phyloP scores from a whole-genome alignment of 192 early-diverging fungal genomes.

The Backusella australiensis region DNA sequence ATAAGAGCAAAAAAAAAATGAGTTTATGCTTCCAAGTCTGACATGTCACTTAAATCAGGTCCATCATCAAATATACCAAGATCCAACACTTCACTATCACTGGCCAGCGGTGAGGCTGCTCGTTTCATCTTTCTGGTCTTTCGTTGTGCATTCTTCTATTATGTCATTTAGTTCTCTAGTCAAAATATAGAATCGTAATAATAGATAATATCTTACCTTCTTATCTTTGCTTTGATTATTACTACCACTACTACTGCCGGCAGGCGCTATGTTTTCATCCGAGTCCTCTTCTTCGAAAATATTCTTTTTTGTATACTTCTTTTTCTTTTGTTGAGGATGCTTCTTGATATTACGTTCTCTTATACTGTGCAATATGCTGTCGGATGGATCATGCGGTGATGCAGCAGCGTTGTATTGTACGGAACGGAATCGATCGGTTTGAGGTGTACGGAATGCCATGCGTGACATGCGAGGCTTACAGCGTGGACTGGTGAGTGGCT shows the following conservation, averaged over 20 bases:
- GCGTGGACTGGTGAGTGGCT: slow-evolving; percentile 17
- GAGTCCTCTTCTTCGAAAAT: background rate
- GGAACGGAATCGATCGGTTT: slow-evolving; percentile 3
- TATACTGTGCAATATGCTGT: slow-evolving; percentile 5
- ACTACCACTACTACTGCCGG: background rate
- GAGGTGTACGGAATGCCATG: slow-evolving; percentile 21
- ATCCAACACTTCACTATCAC: slow-evolving; percentile 15
- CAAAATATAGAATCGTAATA: background rate
- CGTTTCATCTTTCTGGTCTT: background rate
- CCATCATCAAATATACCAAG: slow-evolving; percentile 31
- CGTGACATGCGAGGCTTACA: background rate
- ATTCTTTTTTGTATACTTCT: background rate
- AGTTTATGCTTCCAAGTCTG: slow-evolving; percentile 15
- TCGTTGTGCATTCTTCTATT: background rate
- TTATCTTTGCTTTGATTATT: background rate
- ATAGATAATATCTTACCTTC: background rate
- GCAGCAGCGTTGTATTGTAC: background rate
- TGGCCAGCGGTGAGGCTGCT: background rate
- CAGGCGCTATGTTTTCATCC: background rate
- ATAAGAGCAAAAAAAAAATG: no score
- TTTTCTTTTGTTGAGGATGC: background rate
- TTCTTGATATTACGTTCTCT: slow-evolving; percentile 11
- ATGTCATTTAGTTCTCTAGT: background rate
- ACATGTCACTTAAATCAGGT: slow-evolving; percentile 33
- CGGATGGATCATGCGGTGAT: background rate